Evolutionary conservation across 2,329 filamentous ascomycete species (phyloP), one percentile per base, ranked within the genome.

Genomic region (Aspergillus arachidicola): DNA sequence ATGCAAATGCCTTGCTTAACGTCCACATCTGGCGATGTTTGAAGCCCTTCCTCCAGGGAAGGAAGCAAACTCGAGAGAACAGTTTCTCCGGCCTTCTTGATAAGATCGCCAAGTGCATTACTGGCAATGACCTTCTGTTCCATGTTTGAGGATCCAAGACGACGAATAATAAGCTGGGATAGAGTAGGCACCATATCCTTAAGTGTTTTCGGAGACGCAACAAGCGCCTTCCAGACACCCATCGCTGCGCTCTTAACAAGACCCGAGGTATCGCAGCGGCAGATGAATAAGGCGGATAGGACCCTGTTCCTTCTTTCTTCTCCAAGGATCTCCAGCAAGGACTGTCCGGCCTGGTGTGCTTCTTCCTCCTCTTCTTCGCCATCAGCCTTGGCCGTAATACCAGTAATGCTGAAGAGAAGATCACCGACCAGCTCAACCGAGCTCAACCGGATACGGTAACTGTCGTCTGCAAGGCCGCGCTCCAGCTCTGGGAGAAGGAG

Each of bases 71-170:
- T 96, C 28, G 93, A 88, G 66, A 99, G 84, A 62, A 99, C 94
- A 61, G 93, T 91, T 77, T 99, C 95, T 65, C 96, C 95, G 73
- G 95, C 94, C 80, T 97, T 97, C 73, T 95, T 90, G 73, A 99
- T 98, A 69, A 99, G 88, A 77, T 99, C 95, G 74, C 95, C 95
- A 61, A 99, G 85, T 56, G 95, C 93, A 77, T 98, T 98, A 77
- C 94, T 94, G 69, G 96, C 95, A 83, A 99, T 99, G 71, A 97
- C 91, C 83, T 97, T 98, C 79, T 99, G 95, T 78, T 99, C 95
- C 90, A 96, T 94, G 75, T 97, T 98, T 53, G 94, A 91, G 77
- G 94, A 98, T 66, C 93, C 95, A 70, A 99, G 86, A 56, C 95
- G 91, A 64, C 92, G 89, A 76, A 99, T 98, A 71, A 99, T 91